phyloP scores from a whole-genome alignment of 1,284 basidiomycete genomes.

The Marasmius sp. region DNA sequence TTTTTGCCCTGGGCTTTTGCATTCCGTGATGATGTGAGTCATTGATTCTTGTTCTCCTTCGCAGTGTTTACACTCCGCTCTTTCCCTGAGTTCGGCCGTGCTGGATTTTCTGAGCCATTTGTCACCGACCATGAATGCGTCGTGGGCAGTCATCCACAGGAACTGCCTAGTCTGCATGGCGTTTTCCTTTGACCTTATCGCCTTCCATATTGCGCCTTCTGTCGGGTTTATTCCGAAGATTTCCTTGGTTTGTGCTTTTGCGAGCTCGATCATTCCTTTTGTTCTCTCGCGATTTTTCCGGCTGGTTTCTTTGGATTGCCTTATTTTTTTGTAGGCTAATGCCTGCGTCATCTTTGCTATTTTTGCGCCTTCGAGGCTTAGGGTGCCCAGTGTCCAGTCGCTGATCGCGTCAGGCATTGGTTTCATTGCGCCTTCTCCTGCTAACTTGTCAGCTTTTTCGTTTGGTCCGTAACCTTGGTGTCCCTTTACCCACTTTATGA shows the following conservation, averaged over 20 bases:
- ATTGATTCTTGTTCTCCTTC: too few species aligned
- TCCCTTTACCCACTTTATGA: too few species aligned
- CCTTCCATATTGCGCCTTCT: background rate
- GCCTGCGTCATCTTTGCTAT: conserved; percentile 7
- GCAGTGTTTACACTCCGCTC: too few species aligned
- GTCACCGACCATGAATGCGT: background rate
- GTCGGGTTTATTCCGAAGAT: background rate
- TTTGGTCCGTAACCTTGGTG: too few species aligned
- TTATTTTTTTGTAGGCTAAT: conserved; percentile 1
- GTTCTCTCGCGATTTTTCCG: background rate
- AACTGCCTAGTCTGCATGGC: background rate
- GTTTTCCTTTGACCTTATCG: background rate
- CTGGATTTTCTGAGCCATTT: too few species aligned
- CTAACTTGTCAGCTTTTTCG: too few species aligned
- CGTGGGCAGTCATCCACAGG: conserved; percentile 1
- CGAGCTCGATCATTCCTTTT: background rate
- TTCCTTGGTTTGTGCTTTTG: background rate
- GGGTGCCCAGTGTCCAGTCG: too few species aligned
- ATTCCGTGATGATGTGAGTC: too few species aligned
- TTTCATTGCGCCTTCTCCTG: too few species aligned
- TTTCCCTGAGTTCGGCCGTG: too few species aligned
- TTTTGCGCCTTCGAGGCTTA: background rate
- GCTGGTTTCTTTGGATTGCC: background rate
- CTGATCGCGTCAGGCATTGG: too few species aligned
- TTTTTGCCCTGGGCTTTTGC: too few species aligned